phyloP scores from a whole-genome alignment of 345 rosid genomes.

The Boechera stricta region DNA sequence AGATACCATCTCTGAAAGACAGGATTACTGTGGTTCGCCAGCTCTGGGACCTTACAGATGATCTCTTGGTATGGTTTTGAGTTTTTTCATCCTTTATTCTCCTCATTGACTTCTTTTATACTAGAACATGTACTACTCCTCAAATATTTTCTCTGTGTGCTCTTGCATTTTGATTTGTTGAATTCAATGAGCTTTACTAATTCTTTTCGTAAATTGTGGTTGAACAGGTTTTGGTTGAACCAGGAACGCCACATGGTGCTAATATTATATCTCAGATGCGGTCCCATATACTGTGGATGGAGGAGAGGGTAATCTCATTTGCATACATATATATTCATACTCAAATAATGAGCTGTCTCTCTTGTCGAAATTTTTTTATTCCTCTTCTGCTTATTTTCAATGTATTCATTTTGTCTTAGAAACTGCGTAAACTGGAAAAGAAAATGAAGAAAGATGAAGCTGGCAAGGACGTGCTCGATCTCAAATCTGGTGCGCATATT shows the following conservation, averaged over 20 bases:
- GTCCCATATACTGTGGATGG: slow-evolving; percentile 97
- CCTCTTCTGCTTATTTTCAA: slow-evolving; percentile 30
- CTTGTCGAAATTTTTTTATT: background rate
- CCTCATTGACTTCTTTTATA: background rate
- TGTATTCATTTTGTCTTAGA: slow-evolving; percentile 52
- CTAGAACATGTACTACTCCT: background rate
- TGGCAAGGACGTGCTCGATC: slow-evolving; percentile 62
- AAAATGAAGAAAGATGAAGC: slow-evolving; percentile 41
- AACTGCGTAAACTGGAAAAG: slow-evolving; percentile 59
- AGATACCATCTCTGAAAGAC: slow-evolving; percentile 91
- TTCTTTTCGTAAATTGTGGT: slow-evolving; percentile 2
- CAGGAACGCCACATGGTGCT: slow-evolving; percentile 96
- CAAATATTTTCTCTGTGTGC: background rate
- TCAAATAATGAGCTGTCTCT: slow-evolving; percentile 19
- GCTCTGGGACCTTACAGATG: slow-evolving; percentile 95
- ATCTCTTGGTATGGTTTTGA: slow-evolving; percentile 72
- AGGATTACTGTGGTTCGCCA: slow-evolving; percentile 85
- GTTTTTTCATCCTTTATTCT: slow-evolving; percentile 17
- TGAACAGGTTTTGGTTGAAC: slow-evolving; percentile 87
- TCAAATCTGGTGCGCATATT: slow-evolving; percentile 71
- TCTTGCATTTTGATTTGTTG: slow-evolving; percentile 7
- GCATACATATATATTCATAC: slow-evolving; percentile 2
- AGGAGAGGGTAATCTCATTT: slow-evolving; percentile 65
- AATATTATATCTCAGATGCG: slow-evolving; percentile 91
- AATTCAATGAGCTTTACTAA: background rate